Evolutionary conservation across 2,329 filamentous ascomycete species (phyloP), one percentile per base, ranked within the genome.

Genomic region (Fusarium heterosporum): DNA sequence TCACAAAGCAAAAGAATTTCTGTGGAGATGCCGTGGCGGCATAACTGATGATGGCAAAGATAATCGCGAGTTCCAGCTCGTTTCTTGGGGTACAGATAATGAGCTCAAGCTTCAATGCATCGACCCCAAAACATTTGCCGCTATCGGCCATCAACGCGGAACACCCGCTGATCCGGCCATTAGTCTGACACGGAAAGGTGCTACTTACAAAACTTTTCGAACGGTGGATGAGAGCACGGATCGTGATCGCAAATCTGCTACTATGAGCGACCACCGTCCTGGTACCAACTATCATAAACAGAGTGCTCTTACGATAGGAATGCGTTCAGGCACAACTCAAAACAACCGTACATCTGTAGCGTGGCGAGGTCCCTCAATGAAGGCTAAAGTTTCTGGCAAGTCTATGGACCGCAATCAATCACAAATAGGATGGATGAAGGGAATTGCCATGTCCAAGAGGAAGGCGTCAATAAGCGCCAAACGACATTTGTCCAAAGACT

Each of bases 11-110:
- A 97, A 96, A 74, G 94, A 97, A 72, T 97, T 97, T 63, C 80
- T 97, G 12, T 97, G 94, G 94, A 87, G 94, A 75, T 87, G 88
- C 46, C 88, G 94, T 55, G 94, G 94, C 36, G 79, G 79, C 16
- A 83, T 90, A 19, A 85, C 86, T 17, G 85, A 87, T 16, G 87
- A 93, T 53, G 85, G 86, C n/a, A 79, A 90, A 43, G 94, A 97
- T 72, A 83, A 93, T 64, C 88, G 95, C 71, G 94, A 97, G 51
- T 97, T 97, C 66, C 94, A 97, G 76, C 83, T 97, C 17, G 92
- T 97, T 1, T 94, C 94, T 0, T 97, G 94, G 94, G 93, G 93
- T 26, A 90, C 92, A 47, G 95, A 97, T 76, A 91, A 91, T 68
- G 87, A 93, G 72, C 82, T 97, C 29, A 89, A 91, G 47, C 83